Percentiles rank a stretch among this genome's conserved stretches.
Conservation (phyloP, 2,329 filamentous ascomycete species). For the Ascochyta pisi region DNA sequence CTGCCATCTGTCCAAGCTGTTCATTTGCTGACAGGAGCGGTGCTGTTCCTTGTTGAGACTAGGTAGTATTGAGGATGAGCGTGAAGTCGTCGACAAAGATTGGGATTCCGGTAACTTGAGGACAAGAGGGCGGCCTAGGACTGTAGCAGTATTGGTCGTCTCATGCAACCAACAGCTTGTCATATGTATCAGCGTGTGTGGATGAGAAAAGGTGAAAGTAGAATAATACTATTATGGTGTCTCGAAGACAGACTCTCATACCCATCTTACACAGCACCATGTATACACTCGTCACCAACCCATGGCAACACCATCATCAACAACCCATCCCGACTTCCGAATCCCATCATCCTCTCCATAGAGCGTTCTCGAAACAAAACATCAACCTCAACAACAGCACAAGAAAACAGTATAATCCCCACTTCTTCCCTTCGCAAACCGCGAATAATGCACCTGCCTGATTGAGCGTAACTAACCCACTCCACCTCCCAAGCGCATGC, state of each 20-base stretch:
- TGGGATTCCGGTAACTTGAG: neutral
- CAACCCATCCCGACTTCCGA: no score
- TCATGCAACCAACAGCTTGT: no score
- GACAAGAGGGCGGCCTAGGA: neutral
- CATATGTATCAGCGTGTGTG: no score
- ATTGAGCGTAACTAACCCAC: neutral
- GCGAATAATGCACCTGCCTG: neutral
- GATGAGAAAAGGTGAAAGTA: no score
- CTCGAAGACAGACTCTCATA: no score
- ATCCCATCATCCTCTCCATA: neutral
- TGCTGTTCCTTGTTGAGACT: neutral
- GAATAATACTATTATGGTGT: no score
- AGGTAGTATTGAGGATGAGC: neutral
- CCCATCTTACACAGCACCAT: no score
- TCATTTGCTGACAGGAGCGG: no score
- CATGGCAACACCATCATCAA: no score
- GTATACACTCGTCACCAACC: no score
- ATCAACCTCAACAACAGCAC: conserved; percentile 2
- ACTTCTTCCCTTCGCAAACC: neutral
- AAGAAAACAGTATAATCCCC: neutral
- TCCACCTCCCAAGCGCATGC: no score
- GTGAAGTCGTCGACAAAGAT: neutral
- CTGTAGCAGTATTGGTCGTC: neutral
- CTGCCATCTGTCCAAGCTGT: no score
- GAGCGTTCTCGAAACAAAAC: conserved; percentile 8